A percentile compares a stretch with the other conserved stretches of the same genome.
Evolutionary conservation across 176 grass and related monocot species (phyloP).

Genomic region (Otatea glauca): DNA sequence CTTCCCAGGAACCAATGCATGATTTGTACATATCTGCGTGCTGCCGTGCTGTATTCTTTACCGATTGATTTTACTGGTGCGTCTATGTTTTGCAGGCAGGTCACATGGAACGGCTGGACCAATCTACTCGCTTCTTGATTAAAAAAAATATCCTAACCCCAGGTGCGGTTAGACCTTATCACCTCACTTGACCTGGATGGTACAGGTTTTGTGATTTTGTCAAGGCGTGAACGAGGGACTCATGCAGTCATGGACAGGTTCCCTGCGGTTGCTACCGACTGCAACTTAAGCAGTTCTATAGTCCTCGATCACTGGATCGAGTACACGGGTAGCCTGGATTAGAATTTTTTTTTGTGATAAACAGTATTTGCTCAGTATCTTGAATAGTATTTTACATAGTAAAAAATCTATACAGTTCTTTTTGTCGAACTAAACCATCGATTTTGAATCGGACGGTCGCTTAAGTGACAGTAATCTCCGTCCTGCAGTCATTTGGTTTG

Average conservation of each 20-base stretch:
- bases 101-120: not conserved
- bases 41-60: slow-evolving; percentile 1
- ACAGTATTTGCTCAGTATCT: no score
- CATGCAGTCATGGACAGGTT: not conserved
- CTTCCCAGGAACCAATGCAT: not conserved
- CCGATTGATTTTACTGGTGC: not conserved
- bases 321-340: no score
- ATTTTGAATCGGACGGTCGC: no score
- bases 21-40: not conserved
- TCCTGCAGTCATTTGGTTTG: not conserved
- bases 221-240: not conserved
- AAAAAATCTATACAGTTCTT: no score
- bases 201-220: not conserved
- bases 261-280: no score
- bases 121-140: not conserved
- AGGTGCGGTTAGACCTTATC: not conserved
- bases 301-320: no score
- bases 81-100: not conserved
- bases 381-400: no score
- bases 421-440: no score
- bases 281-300: no score
- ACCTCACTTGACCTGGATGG: not conserved
- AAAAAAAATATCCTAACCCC: not conserved
- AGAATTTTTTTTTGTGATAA: no score
- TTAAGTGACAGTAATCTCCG: no score